These are phyloP conservation scores for Periconia digitata DNA, from an alignment of 2,329 filamentous ascomycete species.

Conservation along the genomic window DNA sequence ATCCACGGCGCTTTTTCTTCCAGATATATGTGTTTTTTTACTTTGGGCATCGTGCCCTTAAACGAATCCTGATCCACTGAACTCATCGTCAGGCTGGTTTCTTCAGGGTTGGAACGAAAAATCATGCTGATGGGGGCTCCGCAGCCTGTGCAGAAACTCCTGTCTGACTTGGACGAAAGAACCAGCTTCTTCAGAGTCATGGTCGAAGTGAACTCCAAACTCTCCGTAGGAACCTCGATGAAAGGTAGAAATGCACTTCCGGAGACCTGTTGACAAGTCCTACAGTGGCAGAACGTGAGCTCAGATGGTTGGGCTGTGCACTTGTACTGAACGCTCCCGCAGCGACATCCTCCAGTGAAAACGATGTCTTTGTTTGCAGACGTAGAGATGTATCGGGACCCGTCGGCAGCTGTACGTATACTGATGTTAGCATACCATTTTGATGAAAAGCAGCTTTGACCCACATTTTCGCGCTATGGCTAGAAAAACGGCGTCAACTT, in stretches of 20 bases:
- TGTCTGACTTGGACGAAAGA: slow-evolving; percentile 46
- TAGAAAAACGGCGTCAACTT: slow-evolving; percentile 44
- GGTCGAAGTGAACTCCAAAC: slow-evolving; percentile 39
- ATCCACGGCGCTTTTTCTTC: slow-evolving; percentile 42
- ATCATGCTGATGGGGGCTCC: slow-evolving; percentile 51
- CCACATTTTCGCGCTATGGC: slow-evolving; percentile 37
- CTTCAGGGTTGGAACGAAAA: slow-evolving; percentile 37
- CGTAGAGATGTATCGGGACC: slow-evolving; percentile 20
- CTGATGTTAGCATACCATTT: slow-evolving; percentile 10
- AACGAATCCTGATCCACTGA: slow-evolving; percentile 47
- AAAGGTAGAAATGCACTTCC: slow-evolving; percentile 52
- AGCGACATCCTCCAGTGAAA: slow-evolving; percentile 49
- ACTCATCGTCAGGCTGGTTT: slow-evolving; percentile 42
- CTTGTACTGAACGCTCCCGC: slow-evolving; percentile 47
- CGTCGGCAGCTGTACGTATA: slow-evolving; percentile 23
- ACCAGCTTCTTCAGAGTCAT: slow-evolving; percentile 32
- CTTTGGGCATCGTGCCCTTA: slow-evolving; percentile 30
- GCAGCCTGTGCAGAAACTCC: slow-evolving; percentile 50
- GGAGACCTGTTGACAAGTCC: slow-evolving; percentile 52
- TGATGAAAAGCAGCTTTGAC: slow-evolving; percentile 4
- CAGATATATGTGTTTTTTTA: slow-evolving; percentile 49
- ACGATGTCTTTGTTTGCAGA: slow-evolving; percentile 13
- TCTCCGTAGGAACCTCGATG: slow-evolving; percentile 35
- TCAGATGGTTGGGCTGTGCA: slow-evolving; percentile 37
- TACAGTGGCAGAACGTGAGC: slow-evolving; percentile 51